Evolutionary conservation across 306 rosid genomes (phyloP), one percentile per base, ranked within the genome.

Genomic region (Acmispon strigosus): DNA sequence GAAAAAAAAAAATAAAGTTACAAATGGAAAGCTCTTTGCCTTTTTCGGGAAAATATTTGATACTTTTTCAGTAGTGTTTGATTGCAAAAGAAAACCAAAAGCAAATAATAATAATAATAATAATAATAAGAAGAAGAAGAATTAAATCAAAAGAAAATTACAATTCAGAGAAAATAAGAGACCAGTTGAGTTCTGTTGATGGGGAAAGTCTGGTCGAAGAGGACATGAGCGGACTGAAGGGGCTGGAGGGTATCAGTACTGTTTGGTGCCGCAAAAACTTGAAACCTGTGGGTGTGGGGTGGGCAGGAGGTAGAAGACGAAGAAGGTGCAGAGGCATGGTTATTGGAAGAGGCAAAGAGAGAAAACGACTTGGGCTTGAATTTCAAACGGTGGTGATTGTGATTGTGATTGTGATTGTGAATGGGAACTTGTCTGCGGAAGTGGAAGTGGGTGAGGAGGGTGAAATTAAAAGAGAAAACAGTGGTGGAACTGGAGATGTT

Each of bases 401-500:
- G 32, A 27, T 27, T 27, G 24, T 27, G 32, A 27, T 27, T 27
- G 24, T 22, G 24, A 22, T 22, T 22, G 32, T 27, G 32, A 19
- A 49, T 34, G 44, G 69, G 56, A 29, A 48, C 39, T 22, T 36
- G 65, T 64, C 80, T 72, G 10, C 70, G 60, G 60, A 52, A 77
- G 41, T 58, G 24, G 24, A 3, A 1, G 24, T 1, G 24, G 24
- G 24, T 76, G 24, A 3, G 1, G 24, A 22, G 24, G 24, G 24
- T 76, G 70, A 86, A 55, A 64, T 53, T 70, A 59, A 86, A 60
- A 9, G 79, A 22, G 32, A 80, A 61, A 73, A 87, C 71, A 70
- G 90, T 63, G 75, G 88, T 73, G 32, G 24, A 22, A n/a, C n/a
- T n/a, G 75, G 91, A 74, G 96, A 94, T 87, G 88, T 69, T 60